Evolutionary conservation across 495 filamentous ascomycete genomes (phyloP).

Genomic region (Saxispiralis lemnorum): DNA sequence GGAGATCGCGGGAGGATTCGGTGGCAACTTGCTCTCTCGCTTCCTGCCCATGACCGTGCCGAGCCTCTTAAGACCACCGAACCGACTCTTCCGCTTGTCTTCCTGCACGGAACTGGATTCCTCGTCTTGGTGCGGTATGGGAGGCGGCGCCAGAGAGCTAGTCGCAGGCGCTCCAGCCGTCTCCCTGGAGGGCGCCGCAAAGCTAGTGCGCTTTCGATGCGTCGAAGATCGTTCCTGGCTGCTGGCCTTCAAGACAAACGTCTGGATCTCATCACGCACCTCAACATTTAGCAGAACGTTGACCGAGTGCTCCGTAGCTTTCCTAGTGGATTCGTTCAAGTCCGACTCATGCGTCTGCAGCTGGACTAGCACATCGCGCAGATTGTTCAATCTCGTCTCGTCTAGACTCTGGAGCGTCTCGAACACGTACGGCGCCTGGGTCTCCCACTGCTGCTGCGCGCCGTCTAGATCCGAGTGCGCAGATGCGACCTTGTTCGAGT

Average conservation of each 20-base stretch:
- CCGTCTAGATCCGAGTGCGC: slow-evolving; percentile 59
- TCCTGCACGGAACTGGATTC: slow-evolving; percentile 24
- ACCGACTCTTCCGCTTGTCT: slow-evolving; percentile 18
- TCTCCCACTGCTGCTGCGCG: slow-evolving; percentile 76
- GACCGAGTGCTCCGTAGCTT: slow-evolving; percentile 63
- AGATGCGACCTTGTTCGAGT: slow-evolving; percentile 58
- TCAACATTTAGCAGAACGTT: slow-evolving; percentile 75
- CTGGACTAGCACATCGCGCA: slow-evolving; percentile 84
- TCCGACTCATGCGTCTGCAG: slow-evolving; percentile 86
- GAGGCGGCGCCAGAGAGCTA: slow-evolving; percentile 9
- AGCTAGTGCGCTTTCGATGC: slow-evolving; percentile 27
- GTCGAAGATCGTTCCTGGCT: background rate
- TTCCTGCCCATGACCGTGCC: slow-evolving; percentile 23
- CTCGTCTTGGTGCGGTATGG: slow-evolving; percentile 11
- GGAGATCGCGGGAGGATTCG: slow-evolving; percentile 15
- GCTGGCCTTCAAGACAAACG: slow-evolving; percentile 43
- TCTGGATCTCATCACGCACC: slow-evolving; percentile 77
- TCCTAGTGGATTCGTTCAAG: slow-evolving; percentile 58
- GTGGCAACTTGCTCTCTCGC: slow-evolving; percentile 22
- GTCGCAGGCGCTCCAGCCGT: slow-evolving; percentile 7
- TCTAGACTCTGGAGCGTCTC: slow-evolving; percentile 86
- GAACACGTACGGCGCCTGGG: slow-evolving; percentile 87
- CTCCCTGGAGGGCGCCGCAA: background rate
- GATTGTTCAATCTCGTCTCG: slow-evolving; percentile 73
- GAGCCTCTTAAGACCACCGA: slow-evolving; percentile 23